Conservation (phyloP, 306 rosid species). For the Quillaja saponaria region DNA sequence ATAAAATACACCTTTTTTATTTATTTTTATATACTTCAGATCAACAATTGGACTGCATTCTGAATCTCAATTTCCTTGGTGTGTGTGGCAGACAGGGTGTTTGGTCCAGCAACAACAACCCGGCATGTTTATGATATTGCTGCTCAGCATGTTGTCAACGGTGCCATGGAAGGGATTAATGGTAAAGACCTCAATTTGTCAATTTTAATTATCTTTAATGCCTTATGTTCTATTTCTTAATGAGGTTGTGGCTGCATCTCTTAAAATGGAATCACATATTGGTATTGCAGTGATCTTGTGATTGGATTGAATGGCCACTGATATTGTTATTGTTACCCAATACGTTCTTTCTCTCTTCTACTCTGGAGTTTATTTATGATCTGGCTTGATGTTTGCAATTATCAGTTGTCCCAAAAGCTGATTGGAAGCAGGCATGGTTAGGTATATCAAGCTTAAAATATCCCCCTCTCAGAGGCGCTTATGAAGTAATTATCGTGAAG, state of each 20-base stretch:
- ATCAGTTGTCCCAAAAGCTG: constrained; percentile 5
- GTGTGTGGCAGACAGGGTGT: constrained; percentile 96
- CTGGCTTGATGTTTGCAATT: background rate
- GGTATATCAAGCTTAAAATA: constrained; percentile 18
- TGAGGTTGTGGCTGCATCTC: no score
- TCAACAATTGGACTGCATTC: no score
- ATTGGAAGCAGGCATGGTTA: background rate
- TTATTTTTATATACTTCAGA: no score
- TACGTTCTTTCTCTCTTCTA: background rate
- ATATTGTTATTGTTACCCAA: background rate
- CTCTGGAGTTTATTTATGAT: background rate
- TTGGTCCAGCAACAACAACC: constrained; percentile 97
- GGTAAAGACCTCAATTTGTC: constrained; percentile 73
- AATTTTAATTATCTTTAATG: no score
- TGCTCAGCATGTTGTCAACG: constrained; percentile 85
- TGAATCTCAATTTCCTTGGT: no score
- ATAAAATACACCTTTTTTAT: no score
- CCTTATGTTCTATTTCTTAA: no score
- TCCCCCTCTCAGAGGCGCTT: background rate
- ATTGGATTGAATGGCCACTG: background rate
- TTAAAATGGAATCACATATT: constrained; percentile 9
- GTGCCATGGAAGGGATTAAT: constrained; percentile 96
- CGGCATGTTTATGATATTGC: constrained; percentile 97
- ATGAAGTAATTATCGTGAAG: background rate
- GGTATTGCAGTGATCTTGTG: background rate